A percentile compares a stretch with the other conserved stretches of the same genome.
These are phyloP conservation scores for Boletus patriciae DNA, from an alignment of 768 basidiomycete species.

Conservation along the genomic window DNA sequence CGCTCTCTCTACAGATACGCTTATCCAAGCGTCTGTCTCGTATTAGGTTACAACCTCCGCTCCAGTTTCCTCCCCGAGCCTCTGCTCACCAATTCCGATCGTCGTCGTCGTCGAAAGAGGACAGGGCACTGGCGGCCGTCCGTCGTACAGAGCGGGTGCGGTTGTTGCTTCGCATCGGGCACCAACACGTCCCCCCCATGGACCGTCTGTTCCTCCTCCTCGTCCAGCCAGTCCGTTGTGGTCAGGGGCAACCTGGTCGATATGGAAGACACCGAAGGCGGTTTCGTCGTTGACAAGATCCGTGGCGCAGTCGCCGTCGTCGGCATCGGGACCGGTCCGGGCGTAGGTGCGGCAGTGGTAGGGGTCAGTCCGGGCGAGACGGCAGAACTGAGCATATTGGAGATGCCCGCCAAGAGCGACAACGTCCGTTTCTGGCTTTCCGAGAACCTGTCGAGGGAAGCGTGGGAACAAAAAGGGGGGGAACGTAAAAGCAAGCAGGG, in stretches of 20 bases:
- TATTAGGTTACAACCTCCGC: too few relatives aligned
- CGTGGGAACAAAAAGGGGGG: background rate
- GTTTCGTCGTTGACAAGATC: conserved; percentile 12
- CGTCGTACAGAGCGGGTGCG: background rate
- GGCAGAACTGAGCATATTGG: conserved; percentile 52
- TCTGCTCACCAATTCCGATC: too few relatives aligned
- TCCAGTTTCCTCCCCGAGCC: too few relatives aligned
- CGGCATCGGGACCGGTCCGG: background rate
- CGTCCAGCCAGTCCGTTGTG: conserved; percentile 32
- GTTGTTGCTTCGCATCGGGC: conserved; percentile 30
- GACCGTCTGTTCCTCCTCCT: conserved; percentile 34
- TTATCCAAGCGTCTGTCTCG: conserved; percentile 96
- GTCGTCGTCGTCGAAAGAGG: conserved; percentile 7
- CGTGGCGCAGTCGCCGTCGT: conserved; percentile 11
- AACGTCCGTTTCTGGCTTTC: conserved; percentile 72
- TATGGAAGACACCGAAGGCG: background rate
- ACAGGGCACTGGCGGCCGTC: background rate
- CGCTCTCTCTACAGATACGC: conserved; percentile 94
- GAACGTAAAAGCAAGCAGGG: too few relatives aligned
- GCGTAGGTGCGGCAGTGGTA: conserved; percentile 28
- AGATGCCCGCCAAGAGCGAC: conserved; percentile 62
- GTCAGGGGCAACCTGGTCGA: background rate
- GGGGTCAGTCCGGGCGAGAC: conserved; percentile 40
- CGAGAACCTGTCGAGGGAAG: conserved; percentile 46
- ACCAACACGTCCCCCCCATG: conserved; percentile 23